Evolutionary conservation across 257 asterid genomes (phyloP), one percentile per base, ranked within the genome.

Genomic region (Forsythia viridissima): DNA sequence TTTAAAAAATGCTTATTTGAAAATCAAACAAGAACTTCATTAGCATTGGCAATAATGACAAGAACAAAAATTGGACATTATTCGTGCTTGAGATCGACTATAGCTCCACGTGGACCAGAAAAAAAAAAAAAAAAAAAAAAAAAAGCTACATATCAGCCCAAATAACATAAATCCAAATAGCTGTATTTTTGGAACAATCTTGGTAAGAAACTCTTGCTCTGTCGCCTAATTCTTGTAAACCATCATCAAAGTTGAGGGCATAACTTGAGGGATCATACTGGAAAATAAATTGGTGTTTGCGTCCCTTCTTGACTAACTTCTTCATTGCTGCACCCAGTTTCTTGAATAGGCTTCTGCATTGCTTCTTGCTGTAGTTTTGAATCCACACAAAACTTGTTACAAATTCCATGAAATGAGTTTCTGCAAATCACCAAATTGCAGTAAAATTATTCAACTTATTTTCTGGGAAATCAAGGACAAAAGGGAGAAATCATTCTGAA

Each of bases 181-280:
- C 15, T 63, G 37, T 67, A 37, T 37, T 69, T 15, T 75, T 72
- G 77, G 79, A 83, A 30, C 63, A 71, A 36, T 36, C 67, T 30
- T 30, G 34, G 36, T 72, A 63, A 69, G 75, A 59, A 10, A 30
- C 37, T n/a, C 38, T 61, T 2, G 39, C 39, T 51, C 34, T 63
- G 1, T 84, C 86, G 44, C 80, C 72, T 34, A 57, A 10, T 6
- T 41, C 63, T 16, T 52, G 37, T 18, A 71, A 76, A 5, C 91
- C 90, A 79, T 89, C 92, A 40, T 88, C 94, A 42, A 90, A 88
- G 85, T 88, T 90, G 83, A 90, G 84, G 12, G 92, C 88, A 75
- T 90, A 90, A 24, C 92, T 90, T 44, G 88, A 83, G 46, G 94
- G 90, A 84, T 90, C 94, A 79, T 90, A 88, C 76, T 84, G 94